A percentile compares a stretch with the other conserved stretches of the same genome.
Evolutionary conservation across 495 filamentous ascomycete species (phyloP).

Genomic region (Entonaema liquescens): DNA sequence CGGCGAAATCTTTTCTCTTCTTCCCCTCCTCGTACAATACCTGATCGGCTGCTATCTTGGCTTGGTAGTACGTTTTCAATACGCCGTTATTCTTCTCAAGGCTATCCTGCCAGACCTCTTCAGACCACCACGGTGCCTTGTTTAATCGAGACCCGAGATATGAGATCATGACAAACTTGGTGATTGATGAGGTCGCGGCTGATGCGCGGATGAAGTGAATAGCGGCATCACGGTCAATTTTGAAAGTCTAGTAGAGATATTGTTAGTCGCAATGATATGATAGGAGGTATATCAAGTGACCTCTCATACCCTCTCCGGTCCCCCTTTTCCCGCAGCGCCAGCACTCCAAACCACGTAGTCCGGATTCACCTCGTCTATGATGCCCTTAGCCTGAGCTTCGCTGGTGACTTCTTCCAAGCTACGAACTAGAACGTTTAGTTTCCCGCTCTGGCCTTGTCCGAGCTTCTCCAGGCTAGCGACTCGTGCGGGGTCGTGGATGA

Average conservation of each 20-base stretch:
- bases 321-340: constrained; percentile 81
- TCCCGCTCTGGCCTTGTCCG: constrained; percentile 62
- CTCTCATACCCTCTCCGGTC: constrained; percentile 57
- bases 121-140: constrained; percentile 73
- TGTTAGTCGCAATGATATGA: neutral
- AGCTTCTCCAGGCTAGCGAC: constrained; percentile 68
- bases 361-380: constrained; percentile 67
- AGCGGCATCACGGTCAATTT: constrained; percentile 73
- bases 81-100: constrained; percentile 61
- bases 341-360: constrained; percentile 85
- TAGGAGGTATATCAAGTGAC: neutral
- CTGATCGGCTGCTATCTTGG: constrained; percentile 81
- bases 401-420: constrained; percentile 76
- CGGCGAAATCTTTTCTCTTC: constrained; percentile 60
- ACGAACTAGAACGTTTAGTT: constrained; percentile 65
- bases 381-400: constrained; percentile 65
- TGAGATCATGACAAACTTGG: constrained; percentile 79
- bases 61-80: constrained; percentile 72
- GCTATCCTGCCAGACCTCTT: constrained; percentile 62
- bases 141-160: constrained; percentile 67
- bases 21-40: constrained; percentile 66
- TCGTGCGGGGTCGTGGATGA: constrained; percentile 77
- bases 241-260: constrained; percentile 45
- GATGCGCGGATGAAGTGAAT: constrained; percentile 74
- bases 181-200: constrained; percentile 64